Evolutionary conservation across 2,329 filamentous ascomycete species (phyloP).

Genomic region (Bertia moriformis): DNA sequence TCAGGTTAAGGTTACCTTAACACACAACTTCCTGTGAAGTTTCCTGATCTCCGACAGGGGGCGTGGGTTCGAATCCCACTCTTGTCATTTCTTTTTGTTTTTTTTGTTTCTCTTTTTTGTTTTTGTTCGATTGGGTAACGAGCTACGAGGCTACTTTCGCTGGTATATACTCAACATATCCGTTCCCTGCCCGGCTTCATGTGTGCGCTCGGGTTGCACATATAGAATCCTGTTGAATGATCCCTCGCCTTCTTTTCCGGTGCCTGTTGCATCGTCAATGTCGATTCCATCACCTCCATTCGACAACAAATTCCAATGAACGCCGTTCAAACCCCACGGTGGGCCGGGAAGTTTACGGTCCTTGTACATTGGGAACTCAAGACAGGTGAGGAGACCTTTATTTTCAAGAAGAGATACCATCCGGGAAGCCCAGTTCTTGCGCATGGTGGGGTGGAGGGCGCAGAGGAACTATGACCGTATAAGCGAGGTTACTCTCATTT

Average conservation of each 20-base stretch:
- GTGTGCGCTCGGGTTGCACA: not conserved
- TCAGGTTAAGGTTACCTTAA: conserved; percentile 11
- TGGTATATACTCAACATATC: not conserved
- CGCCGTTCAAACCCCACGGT: conserved; percentile 19
- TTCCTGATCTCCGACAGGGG: conserved; percentile 7
- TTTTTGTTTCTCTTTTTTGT: conserved; percentile 6
- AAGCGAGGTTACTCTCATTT: conserved; percentile 1
- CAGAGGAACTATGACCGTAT: conserved; percentile 12
- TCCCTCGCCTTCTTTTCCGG: not conserved
- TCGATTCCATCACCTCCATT: conserved; percentile 11
- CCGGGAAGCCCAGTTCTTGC: conserved; percentile 10
- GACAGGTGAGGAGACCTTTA: conserved; percentile 17
- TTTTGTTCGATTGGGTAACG: no score
- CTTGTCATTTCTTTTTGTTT: conserved; percentile 6
- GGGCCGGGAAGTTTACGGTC: conserved; percentile 16
- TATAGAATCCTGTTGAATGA: not conserved
- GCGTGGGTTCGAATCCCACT: conserved; percentile 13
- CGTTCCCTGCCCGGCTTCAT: not conserved
- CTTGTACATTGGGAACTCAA: conserved; percentile 25
- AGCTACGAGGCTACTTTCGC: no score
- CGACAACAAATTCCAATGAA: conserved; percentile 17
- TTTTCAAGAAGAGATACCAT: conserved; percentile 14
- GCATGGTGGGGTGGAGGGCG: conserved; percentile 11
- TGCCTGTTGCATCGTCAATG: not conserved
- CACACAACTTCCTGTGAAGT: conserved; percentile 7